These are phyloP conservation scores for Trichosporon ovoides DNA, from an alignment of 1,284 basidiomycete genomes.

Conservation along the genomic window DNA sequence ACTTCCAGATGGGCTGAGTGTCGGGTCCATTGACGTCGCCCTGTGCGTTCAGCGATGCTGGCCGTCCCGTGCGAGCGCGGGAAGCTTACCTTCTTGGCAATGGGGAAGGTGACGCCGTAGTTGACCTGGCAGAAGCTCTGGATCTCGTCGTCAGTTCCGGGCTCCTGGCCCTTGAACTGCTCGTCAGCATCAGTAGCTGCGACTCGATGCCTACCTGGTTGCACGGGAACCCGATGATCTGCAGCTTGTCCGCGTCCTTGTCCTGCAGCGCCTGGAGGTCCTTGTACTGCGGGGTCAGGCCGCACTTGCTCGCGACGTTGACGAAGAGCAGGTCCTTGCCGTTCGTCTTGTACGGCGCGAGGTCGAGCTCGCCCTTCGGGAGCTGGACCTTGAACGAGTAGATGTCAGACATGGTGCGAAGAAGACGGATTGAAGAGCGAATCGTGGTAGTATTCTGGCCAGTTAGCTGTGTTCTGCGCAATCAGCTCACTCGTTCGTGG, in stretches of 20 bases:
- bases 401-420: slow-evolving; percentile 39
- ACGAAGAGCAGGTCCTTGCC: slow-evolving; percentile 47
- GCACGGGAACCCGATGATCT: slow-evolving; percentile 83
- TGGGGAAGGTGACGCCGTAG: slow-evolving; percentile 75
- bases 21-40: slow-evolving; percentile 52
- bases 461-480: slow-evolving; percentile 17
- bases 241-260: slow-evolving; percentile 70
- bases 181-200: neutral
- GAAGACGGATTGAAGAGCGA: neutral
- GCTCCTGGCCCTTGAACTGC: slow-evolving; percentile 59
- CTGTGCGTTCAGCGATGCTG: slow-evolving; percentile 17
- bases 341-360: slow-evolving; percentile 33
- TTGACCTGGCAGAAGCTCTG: slow-evolving; percentile 57
- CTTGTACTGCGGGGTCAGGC: slow-evolving; percentile 83
- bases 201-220: slow-evolving; percentile 61
- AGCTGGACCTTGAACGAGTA: slow-evolving; percentile 46
- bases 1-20: slow-evolving; percentile 52
- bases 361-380: slow-evolving; percentile 33
- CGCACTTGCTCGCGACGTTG: slow-evolving; percentile 48
- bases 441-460: neutral
- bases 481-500: slow-evolving; percentile 7
- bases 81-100: slow-evolving; percentile 63
- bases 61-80: neutral
- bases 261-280: slow-evolving; percentile 77
- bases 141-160: slow-evolving; percentile 65